phyloP scores from a whole-genome alignment of 2,329 filamentous ascomycete species.

The Dendrostoma leiphaemia region DNA sequence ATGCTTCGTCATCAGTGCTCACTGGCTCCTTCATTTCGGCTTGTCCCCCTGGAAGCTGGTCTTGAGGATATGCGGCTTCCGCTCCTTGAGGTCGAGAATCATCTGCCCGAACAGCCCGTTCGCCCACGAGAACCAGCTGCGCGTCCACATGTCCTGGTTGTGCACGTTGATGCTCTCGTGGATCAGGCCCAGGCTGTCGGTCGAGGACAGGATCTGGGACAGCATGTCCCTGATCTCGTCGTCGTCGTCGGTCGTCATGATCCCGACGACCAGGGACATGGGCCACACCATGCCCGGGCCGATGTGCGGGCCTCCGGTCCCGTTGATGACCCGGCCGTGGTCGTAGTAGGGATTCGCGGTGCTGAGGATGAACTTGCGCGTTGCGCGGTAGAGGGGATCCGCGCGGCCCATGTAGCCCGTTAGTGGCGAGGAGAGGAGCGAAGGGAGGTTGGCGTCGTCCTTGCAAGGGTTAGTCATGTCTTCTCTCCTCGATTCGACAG shows the following conservation, averaged over 20 bases:
- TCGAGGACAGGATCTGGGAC: slow-evolving; percentile 53
- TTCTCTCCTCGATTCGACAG: too few species aligned
- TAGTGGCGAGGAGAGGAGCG: slow-evolving; percentile 51
- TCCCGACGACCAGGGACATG: slow-evolving; percentile 66
- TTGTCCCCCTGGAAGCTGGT: slow-evolving; percentile 37
- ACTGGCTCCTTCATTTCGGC: neutral
- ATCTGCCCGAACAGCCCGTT: slow-evolving; percentile 87
- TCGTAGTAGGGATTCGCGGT: slow-evolving; percentile 61
- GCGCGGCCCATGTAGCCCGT: slow-evolving; percentile 49
- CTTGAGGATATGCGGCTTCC: slow-evolving; percentile 65
- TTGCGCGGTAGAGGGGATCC: slow-evolving; percentile 61
- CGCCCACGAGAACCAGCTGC: slow-evolving; percentile 70
- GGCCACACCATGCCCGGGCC: slow-evolving; percentile 65
- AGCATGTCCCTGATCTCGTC: slow-evolving; percentile 58
- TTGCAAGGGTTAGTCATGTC: neutral
- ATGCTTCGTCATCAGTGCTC: too few species aligned
- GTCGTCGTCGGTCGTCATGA: slow-evolving; percentile 64
- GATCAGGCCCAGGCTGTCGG: slow-evolving; percentile 60
- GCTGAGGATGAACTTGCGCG: slow-evolving; percentile 63
- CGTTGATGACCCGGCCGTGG: slow-evolving; percentile 20
- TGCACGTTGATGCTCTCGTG: slow-evolving; percentile 69
- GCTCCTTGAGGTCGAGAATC: slow-evolving; percentile 69
- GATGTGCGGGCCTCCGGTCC: slow-evolving; percentile 26
- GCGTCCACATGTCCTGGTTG: slow-evolving; percentile 54
- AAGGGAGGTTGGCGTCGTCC: slow-evolving; percentile 59